phyloP scores from a whole-genome alignment of 768 basidiomycete species.

The Paxillus involutus region DNA sequence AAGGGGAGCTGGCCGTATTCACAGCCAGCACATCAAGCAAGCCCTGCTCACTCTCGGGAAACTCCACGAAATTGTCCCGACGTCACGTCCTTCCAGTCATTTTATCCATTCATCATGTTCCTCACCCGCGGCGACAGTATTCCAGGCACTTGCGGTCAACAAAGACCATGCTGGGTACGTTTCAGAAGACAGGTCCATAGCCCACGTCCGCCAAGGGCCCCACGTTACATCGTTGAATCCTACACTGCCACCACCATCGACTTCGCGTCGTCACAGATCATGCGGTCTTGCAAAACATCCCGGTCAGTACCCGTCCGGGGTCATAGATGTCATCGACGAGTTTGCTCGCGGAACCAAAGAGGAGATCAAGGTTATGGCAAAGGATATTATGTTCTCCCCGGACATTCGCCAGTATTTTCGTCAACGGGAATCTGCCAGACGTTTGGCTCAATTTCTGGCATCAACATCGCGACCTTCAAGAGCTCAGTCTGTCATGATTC shows the following conservation, averaged over 20 bases:
- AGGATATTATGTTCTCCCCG: conserved; percentile 22
- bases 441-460: conserved; percentile 35
- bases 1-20: conserved; percentile 56
- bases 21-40: conserved; percentile 52
- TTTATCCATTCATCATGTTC: conserved; percentile 24
- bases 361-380: conserved; percentile 8
- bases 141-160: conserved; percentile 18
- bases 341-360: conserved; percentile 18
- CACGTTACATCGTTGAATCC: background rate
- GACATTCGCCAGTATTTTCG: conserved; percentile 26
- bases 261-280: background rate
- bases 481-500: conserved; percentile 44
- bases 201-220: background rate
- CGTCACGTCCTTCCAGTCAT: conserved; percentile 5
- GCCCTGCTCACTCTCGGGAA: conserved; percentile 25
- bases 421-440: conserved; percentile 31
- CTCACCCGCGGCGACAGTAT: conserved; percentile 1
- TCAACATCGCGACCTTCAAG: conserved; percentile 36
- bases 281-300: background rate
- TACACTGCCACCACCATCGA: background rate
- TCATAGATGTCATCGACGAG: conserved; percentile 26
- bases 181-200: conserved; percentile 2
- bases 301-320: conserved; percentile 22
- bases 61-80: conserved; percentile 15
- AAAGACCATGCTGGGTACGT: conserved; percentile 2